Conservation (phyloP, 2,329 filamentous ascomycete species). For the Colletotrichum sidae region DNA sequence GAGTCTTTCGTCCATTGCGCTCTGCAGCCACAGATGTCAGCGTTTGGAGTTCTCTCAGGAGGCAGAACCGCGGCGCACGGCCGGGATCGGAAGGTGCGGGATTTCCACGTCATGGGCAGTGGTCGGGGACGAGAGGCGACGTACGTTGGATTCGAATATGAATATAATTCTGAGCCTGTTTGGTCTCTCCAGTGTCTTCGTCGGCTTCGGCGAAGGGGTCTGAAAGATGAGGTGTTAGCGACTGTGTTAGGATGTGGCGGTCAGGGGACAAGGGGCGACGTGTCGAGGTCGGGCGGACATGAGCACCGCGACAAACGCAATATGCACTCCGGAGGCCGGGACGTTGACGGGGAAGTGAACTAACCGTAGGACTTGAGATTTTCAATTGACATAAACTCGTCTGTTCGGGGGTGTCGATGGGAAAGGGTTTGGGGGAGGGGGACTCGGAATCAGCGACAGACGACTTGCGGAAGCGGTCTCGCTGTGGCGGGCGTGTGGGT, state of each 20-base stretch:
- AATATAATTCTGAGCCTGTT: slow-evolving; percentile 97
- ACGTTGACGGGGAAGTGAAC: slow-evolving; percentile 47
- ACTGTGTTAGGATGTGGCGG: slow-evolving; percentile 21
- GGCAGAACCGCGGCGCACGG: slow-evolving; percentile 3
- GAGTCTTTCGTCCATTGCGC: slow-evolving; percentile 99
- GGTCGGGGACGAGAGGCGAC: slow-evolving; percentile 49
- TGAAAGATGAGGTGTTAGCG: slow-evolving; percentile 54
- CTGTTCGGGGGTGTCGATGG: slow-evolving; percentile 70
- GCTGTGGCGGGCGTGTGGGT: slow-evolving; percentile 46
- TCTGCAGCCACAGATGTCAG: slow-evolving; percentile 71
- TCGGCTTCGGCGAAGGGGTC: slow-evolving; percentile 99
- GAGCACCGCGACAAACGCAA: neutral
- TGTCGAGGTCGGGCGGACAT: neutral
- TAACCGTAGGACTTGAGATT: slow-evolving; percentile 96
- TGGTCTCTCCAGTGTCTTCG: slow-evolving; percentile 96
- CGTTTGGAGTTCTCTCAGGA: neutral
- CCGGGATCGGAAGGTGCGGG: slow-evolving; percentile 28
- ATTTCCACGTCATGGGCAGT: neutral
- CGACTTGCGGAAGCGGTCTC: slow-evolving; percentile 59
- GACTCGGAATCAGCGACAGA: slow-evolving; percentile 62
- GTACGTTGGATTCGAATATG: slow-evolving; percentile 99
- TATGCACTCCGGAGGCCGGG: neutral
- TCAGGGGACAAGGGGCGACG: slow-evolving; percentile 17
- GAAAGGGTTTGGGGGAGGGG: slow-evolving; percentile 62
- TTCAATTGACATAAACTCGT: slow-evolving; percentile 99